Evolutionary conservation across 2,329 filamentous ascomycete genomes (phyloP), one percentile per base, ranked within the genome.

Genomic region (Calonectria hawksworthii): DNA sequence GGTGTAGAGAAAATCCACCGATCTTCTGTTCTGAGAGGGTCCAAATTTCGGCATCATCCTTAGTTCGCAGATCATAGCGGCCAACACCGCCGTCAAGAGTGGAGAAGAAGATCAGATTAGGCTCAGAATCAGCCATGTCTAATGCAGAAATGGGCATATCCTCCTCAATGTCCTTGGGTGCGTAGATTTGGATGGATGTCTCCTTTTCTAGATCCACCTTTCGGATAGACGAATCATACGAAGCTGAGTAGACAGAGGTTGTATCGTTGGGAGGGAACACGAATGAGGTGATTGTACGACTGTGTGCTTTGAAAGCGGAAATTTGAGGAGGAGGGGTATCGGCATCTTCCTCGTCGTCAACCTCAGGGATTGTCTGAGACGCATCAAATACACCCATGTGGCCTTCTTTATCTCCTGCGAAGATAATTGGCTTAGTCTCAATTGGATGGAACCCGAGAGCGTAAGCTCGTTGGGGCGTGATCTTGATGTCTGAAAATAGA

Each of bases 321-420:
- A 99, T 95, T n/a, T 92, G 90, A 0, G 96, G 96, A 44, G 95
- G 92, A 0, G 93, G 87, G 14, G 90, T 86, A 0, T 93, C 90
- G 1, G 89, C 89, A 2, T 95, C 93, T 11, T 95, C 93, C 5
- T 94, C 93, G 11, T 92, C 91, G 72, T 93, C 92, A 21, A 89
- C 87, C 7, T 90, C 86, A n/a, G 89, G 86, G 2, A 87, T 86
- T 3, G 90, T 90, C 78, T 98, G 95, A 0, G 94, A 96, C 1
- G 93, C 96, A 82, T 99, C 96, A 70, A 98, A 96, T 1, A 99
- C 92, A 0, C 97, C 97, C 73, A 99, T 89, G 30, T 95, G 94
- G 1, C 97, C 96, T 77, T 98, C 90, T 83, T 99, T 99, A 81
- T 99, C 97, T 14, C 96, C 96, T 0, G 96, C 96, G 82, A 99